Evolutionary conservation across 1,139 yeast genomes (phyloP).

Genomic region (Saccharomycopsis hybrid): DNA sequence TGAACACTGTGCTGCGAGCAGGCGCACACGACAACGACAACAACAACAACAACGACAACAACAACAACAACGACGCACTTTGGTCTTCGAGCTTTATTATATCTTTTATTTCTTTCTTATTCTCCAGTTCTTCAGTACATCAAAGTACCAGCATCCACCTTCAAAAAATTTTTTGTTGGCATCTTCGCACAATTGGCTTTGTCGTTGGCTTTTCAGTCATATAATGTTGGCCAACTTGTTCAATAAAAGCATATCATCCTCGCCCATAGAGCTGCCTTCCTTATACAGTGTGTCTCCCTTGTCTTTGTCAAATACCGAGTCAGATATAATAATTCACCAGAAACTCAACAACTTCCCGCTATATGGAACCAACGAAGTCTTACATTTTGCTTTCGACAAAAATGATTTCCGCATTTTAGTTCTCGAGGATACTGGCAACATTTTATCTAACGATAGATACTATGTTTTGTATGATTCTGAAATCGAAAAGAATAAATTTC

Average conservation of each 20-base stretch:
- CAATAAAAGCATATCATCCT: slow-evolving; percentile 10
- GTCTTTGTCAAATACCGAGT: slow-evolving; percentile 6
- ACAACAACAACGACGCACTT: too few relatives aligned
- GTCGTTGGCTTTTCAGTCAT: too few relatives aligned
- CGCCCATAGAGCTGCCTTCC: slow-evolving; percentile 16
- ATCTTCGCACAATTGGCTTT: too few relatives aligned
- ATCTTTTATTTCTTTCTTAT: too few relatives aligned
- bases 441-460: slow-evolving; percentile 15
- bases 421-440: slow-evolving; percentile 18
- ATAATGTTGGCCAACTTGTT: slow-evolving; percentile 17
- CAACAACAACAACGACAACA: too few relatives aligned
- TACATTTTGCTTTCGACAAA: slow-evolving; percentile 6
- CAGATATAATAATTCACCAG: slow-evolving; percentile 2
- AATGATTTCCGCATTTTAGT: slow-evolving; percentile 19
- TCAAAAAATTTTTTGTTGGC: too few relatives aligned
- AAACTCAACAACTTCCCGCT: slow-evolving; percentile 13
- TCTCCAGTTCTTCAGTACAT: too few relatives aligned
- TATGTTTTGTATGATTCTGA: slow-evolving; percentile 19
- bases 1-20: too few relatives aligned
- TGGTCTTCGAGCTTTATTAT: too few relatives aligned
- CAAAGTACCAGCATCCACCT: too few relatives aligned
- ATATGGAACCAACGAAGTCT: slow-evolving; percentile 13
- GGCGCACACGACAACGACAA: too few relatives aligned
- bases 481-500: slow-evolving; percentile 7
- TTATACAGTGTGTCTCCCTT: slow-evolving; percentile 15